Percentiles rank a stretch among this genome's conserved stretches.
Conservation (phyloP, 139 green algal species). For the Chlorella sp. region DNA sequence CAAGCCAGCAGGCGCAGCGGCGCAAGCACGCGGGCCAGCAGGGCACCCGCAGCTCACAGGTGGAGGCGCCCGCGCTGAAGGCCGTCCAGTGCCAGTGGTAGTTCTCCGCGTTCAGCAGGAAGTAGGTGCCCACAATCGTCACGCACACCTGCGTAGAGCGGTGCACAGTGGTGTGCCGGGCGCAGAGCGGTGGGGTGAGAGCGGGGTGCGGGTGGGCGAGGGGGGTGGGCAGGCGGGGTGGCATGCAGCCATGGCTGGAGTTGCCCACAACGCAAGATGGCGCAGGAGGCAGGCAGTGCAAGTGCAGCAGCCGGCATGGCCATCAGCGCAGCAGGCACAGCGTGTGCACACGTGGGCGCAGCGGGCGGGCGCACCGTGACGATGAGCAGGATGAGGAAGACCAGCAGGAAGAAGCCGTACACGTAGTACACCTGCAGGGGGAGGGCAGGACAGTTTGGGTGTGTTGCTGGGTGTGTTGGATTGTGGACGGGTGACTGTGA, state of each 20-base stretch:
- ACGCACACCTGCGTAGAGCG: constrained; percentile 61
- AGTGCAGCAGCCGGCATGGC: too few species aligned
- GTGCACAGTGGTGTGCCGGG: neutral
- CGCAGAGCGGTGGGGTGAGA: too few species aligned
- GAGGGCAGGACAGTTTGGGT: neutral
- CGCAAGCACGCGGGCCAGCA: neutral
- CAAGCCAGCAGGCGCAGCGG: neutral
- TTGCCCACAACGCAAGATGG: too few species aligned
- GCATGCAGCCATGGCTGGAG: too few species aligned
- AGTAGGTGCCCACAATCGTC: constrained; percentile 96
- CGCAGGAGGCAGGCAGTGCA: too few species aligned
- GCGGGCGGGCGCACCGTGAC: constrained; percentile 67
- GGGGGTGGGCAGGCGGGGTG: too few species aligned
- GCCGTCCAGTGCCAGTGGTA: constrained; percentile 98
- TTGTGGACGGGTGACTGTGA: neutral
- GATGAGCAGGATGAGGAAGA: constrained; percentile 94
- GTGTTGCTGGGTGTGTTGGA: neutral
- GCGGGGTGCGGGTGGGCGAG: too few species aligned
- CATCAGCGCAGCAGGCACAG: neutral
- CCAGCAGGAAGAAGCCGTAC: constrained; percentile 98
- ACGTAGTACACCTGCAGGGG: constrained; percentile 92
- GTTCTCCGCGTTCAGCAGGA: constrained; percentile 99
- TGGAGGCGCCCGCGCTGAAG: constrained; percentile 86
- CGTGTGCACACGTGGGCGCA: neutral
- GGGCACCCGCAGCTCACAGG: constrained; percentile 28